These are phyloP conservation scores for Durio zibethinus DNA, from an alignment of 345 rosid species.

Conservation along the genomic window DNA sequence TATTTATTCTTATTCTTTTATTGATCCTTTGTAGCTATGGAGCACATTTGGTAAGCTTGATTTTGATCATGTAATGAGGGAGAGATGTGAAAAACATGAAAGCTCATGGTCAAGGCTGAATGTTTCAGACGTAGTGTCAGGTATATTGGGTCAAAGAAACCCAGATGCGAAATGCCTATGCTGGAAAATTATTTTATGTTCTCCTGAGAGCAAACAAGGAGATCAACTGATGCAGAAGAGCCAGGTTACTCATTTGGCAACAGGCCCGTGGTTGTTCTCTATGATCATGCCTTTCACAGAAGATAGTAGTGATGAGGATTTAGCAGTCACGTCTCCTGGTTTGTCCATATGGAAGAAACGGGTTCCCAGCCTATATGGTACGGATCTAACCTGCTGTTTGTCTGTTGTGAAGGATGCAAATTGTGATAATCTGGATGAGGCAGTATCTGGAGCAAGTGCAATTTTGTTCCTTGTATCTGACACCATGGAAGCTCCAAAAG, in stretches of 20 bases:
- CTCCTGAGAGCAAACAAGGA: constrained; percentile 38
- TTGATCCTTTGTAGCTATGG: constrained; percentile 41
- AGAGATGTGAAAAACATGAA: constrained; percentile 57
- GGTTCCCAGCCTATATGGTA: constrained; percentile 41
- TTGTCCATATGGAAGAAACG: constrained; percentile 83
- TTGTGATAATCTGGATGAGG: constrained; percentile 31
- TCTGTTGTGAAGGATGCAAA: constrained; percentile 61
- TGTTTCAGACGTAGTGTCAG: constrained; percentile 64
- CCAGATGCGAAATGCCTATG: constrained; percentile 63
- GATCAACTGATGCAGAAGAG: constrained; percentile 22
- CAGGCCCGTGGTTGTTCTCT: constrained; percentile 64
- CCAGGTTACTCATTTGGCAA: constrained; percentile 34
- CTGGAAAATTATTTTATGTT: constrained; percentile 75
- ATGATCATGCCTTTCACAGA: constrained; percentile 62
- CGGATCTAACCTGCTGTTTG: constrained; percentile 53
- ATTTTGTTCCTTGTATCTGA: constrained; percentile 63
- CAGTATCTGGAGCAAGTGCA: constrained; percentile 67
- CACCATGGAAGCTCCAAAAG: constrained; percentile 67
- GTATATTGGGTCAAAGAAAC: constrained; percentile 47
- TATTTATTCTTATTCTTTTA: constrained; percentile 13
- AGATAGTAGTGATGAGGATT: constrained; percentile 37
- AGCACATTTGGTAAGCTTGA: constrained; percentile 45
- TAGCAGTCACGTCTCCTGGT: constrained; percentile 55
- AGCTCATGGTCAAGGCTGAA: constrained; percentile 82
- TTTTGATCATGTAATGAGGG: constrained; percentile 62